A percentile compares a stretch with the other conserved stretches of the same genome.
Evolutionary conservation across 2,329 filamentous ascomycete species (phyloP).

Genomic region (Septoria petroselini): DNA sequence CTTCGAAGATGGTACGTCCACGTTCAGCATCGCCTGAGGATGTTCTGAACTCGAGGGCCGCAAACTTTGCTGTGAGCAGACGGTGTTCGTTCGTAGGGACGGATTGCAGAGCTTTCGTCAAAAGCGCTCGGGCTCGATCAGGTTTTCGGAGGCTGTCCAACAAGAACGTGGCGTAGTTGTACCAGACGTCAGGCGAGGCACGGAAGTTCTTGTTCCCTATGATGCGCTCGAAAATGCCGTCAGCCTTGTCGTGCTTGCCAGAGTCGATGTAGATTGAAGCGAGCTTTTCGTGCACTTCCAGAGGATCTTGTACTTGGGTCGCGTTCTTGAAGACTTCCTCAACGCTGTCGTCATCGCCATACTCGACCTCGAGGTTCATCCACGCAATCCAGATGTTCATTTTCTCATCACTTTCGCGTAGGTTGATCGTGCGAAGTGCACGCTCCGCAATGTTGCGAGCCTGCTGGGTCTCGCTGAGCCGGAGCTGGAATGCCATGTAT

Average conservation of each 20-base stretch:
- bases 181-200: conserved; percentile 75
- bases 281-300: conserved; percentile 84
- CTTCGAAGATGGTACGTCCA: conserved; percentile 91
- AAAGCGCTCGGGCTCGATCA: conserved; percentile 71
- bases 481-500: conserved; percentile 98
- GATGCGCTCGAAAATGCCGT: conserved; percentile 80
- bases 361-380: conserved; percentile 89
- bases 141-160: conserved; percentile 69
- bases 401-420: conserved; percentile 87
- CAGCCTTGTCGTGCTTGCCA: conserved; percentile 79
- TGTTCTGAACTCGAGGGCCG: conserved; percentile 85
- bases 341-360: conserved; percentile 70
- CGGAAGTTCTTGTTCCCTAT: conserved; percentile 81
- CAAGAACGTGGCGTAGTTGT: conserved; percentile 92
- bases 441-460: conserved; percentile 87
- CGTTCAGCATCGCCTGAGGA: conserved; percentile 79
- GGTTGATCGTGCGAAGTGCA: conserved; percentile 85
- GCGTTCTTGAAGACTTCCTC: conserved; percentile 88
- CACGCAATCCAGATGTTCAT: conserved; percentile 92
- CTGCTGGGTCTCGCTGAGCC: conserved; percentile 82
- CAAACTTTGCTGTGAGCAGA: conserved; percentile 80
- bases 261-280: conserved; percentile 94
- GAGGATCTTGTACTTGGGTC: conserved; percentile 87
- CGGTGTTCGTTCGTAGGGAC: conserved; percentile 68
- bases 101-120: conserved; percentile 80